These are phyloP conservation scores for Aspergillus viridinutans DNA, from an alignment of 2,329 filamentous ascomycete genomes.

Conservation along the genomic window DNA sequence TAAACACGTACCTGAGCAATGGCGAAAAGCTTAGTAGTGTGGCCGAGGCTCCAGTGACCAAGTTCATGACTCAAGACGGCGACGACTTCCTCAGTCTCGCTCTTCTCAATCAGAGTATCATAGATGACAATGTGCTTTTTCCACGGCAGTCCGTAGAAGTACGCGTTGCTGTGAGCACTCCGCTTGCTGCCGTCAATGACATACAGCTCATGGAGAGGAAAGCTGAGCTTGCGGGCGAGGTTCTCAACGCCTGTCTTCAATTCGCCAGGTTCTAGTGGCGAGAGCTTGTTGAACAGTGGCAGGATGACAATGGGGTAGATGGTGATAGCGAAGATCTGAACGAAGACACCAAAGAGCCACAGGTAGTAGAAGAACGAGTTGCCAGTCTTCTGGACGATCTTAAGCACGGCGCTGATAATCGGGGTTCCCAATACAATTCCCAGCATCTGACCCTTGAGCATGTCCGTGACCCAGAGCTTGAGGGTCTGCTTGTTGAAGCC, in stretches of 20 bases:
- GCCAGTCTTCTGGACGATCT: slow-evolving; percentile 91
- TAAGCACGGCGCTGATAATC: slow-evolving; percentile 84
- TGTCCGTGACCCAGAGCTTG: slow-evolving; percentile 80
- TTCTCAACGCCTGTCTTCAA: slow-evolving; percentile 85
- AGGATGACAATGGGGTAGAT: slow-evolving; percentile 93
- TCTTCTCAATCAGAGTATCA: slow-evolving; percentile 96
- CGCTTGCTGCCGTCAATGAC: slow-evolving; percentile 92
- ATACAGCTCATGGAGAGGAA: slow-evolving; percentile 87
- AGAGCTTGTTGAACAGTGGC: slow-evolving; percentile 96
- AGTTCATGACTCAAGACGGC: slow-evolving; percentile 94
- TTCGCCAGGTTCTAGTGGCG: slow-evolving; percentile 78
- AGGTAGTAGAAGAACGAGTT: slow-evolving; percentile 97
- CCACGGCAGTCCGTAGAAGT: slow-evolving; percentile 97
- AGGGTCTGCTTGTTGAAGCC: slow-evolving; percentile 99
- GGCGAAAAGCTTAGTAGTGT: slow-evolving; percentile 85
- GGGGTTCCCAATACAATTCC: slow-evolving; percentile 76
- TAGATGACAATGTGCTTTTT: slow-evolving; percentile 99
- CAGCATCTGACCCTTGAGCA: slow-evolving; percentile 85
- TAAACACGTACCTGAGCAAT: slow-evolving; percentile 66
- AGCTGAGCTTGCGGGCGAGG: slow-evolving; percentile 77
- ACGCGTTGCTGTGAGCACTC: slow-evolving; percentile 83
- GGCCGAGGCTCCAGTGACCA: slow-evolving; percentile 93
- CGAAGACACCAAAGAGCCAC: slow-evolving; percentile 83
- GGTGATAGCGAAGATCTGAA: slow-evolving; percentile 93
- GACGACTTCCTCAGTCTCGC: slow-evolving; percentile 83